Percentiles rank a stretch among this genome's conserved stretches.
Evolutionary conservation across 2,329 filamentous ascomycete species (phyloP).

Genomic region (Exserohilum rostratum): DNA sequence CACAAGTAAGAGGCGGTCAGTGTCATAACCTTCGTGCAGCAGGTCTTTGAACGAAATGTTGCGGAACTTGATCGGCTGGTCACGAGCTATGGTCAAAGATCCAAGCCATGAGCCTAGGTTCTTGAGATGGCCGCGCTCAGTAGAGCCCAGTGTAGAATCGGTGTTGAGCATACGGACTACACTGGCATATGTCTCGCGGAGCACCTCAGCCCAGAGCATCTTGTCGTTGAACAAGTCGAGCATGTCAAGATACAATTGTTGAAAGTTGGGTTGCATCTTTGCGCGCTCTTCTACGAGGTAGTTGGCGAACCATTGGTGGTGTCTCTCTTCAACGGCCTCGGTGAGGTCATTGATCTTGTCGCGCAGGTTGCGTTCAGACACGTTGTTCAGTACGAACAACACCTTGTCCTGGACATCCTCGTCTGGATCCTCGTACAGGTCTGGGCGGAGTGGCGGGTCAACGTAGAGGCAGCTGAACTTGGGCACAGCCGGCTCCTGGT

Average conservation of each 20-base stretch:
- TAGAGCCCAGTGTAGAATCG: slow-evolving; percentile 82
- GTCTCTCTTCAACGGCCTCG: slow-evolving; percentile 75
- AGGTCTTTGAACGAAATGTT: slow-evolving; percentile 98
- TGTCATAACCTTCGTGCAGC: slow-evolving; percentile 90
- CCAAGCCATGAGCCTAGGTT: slow-evolving; percentile 95
- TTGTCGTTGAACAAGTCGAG: slow-evolving; percentile 82
- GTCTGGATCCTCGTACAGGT: slow-evolving; percentile 79
- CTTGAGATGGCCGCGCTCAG: slow-evolving; percentile 86
- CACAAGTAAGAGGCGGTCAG: slow-evolving; percentile 85
- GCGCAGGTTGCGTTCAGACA: slow-evolving; percentile 86
- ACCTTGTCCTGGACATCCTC: slow-evolving; percentile 90
- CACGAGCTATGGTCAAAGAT: slow-evolving; percentile 86
- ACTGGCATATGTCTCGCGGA: slow-evolving; percentile 89
- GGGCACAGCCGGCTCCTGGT: slow-evolving; percentile 65
- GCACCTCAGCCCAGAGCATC: slow-evolving; percentile 82
- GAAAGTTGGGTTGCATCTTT: slow-evolving; percentile 97
- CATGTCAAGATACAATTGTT: slow-evolving; percentile 88
- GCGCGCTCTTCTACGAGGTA: slow-evolving; percentile 95
- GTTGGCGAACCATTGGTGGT: slow-evolving; percentile 95
- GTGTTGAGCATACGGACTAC: slow-evolving; percentile 87
- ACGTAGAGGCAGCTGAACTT: slow-evolving; percentile 81
- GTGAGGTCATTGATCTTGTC: slow-evolving; percentile 83
- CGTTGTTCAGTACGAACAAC: slow-evolving; percentile 94
- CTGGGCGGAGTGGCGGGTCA: slow-evolving; percentile 68
- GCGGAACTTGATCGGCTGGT: slow-evolving; percentile 93